Evolutionary conservation across 2,329 filamentous ascomycete species (phyloP), one percentile per base, ranked within the genome.

Genomic region (Sordariomycetes sp.): DNA sequence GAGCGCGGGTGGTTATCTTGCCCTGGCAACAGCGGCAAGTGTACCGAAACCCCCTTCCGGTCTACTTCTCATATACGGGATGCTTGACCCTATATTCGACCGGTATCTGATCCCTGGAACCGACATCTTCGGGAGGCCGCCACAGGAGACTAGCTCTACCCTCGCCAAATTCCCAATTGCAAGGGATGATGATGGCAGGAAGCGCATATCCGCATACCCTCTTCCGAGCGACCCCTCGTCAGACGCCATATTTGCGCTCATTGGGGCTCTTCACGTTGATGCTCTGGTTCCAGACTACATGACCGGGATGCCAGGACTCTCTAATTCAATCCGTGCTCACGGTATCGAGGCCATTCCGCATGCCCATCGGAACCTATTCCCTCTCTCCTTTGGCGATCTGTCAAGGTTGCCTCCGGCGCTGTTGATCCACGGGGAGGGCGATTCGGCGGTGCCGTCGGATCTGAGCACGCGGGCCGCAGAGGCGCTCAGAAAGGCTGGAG

Each of bases 261-360:
- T 58, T 22, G 32, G 45, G 10, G 59, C 59, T 28, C 35, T 60
- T 28, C 59, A 60, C 28, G 36, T 56, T 17, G 59, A 60, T n/a
- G 59, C 59, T 42, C 35, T 60, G 25, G 53, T 60, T 28, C 57
- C 52, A 1, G 59, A 60, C 57, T 60, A 60, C 35, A 59, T 60
- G 59, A 58, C 57, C 7, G 59, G 59, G 1, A 8, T 60, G 25
- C 24, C 36, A 4, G 59, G 59, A 0, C 50, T 60, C n/a, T 12
- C 24, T n/a, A 8, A 22, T 15, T 39, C 32, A 4, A 55, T 55
- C 20, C 20, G 15, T 6, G 28, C n/a, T 3, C 7, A 55, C 2
- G 53, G 53, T 6, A 22, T 39, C 15, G 53, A 39, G 15, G 24
- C 53, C 15, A 55, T 55, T 25, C 53, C 53, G 24, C 15, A 22